These are phyloP conservation scores for Yarrowia sp. DNA, from an alignment of 805 yeast species.

Conservation along the genomic window DNA sequence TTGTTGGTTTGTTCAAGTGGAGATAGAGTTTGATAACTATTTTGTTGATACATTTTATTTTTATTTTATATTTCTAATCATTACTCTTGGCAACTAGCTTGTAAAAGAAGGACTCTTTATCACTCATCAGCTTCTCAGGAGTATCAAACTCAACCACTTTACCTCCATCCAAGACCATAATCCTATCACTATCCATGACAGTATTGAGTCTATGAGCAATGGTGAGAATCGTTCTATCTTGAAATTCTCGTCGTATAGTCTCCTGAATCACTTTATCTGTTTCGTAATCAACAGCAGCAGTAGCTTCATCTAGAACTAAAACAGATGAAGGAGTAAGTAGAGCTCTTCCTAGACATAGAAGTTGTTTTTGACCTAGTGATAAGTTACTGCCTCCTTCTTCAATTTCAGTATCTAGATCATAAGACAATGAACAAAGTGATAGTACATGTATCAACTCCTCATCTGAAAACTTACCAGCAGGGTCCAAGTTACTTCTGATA, in stretches of 20 bases:
- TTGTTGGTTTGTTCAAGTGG: no score
- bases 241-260: conserved; percentile 66
- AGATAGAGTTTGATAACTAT: no score
- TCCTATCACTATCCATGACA: conserved; percentile 72
- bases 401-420: conserved; percentile 53
- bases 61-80: no score
- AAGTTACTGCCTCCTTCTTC: conserved; percentile 48
- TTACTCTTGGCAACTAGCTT: conserved; percentile 43
- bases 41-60: no score
- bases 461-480: conserved; percentile 50
- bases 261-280: conserved; percentile 50
- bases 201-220: conserved; percentile 85
- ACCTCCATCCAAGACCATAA: conserved; percentile 69
- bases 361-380: conserved; percentile 79
- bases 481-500: conserved; percentile 61
- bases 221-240: conserved; percentile 67
- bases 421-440: conserved; percentile 50
- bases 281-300: conserved; percentile 77
- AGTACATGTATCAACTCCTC: conserved; percentile 57
- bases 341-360: conserved; percentile 69
- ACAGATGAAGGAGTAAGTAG: conserved; percentile 65
- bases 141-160: conserved; percentile 45
- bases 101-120: conserved; percentile 63
- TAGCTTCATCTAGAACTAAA: conserved; percentile 74
- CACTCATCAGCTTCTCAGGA: conserved; percentile 44